Base-by-base conservation (phyloP, 1,284 basidiomycete genomes). In the Ceratobasidium sp. region DNA sequence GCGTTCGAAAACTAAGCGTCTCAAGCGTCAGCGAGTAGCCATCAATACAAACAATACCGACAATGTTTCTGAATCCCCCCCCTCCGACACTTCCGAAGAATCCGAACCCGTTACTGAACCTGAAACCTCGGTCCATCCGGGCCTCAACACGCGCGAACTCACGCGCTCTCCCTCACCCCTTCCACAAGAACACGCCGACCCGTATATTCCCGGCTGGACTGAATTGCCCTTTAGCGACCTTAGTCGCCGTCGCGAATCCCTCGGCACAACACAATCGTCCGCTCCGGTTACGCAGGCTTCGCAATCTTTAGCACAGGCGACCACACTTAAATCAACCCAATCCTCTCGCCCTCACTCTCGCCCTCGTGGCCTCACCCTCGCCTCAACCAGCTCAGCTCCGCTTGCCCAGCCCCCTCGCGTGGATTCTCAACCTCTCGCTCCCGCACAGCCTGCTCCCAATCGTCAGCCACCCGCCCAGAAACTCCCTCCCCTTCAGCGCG, bases 221-320 rank as follows among this genome's bases (percentile, higher is more conserved):
- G 51, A 27, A 11, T 27, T 53, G 3, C 51, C 51, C n/a, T n/a
- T n/a, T 9, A 24, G 9, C n/a, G n/a, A n/a, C n/a, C n/a, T n/a
- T n/a, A n/a, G n/a, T n/a, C n/a, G n/a, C n/a, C n/a, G n/a, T n/a
- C n/a, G 51, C 22, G 22, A 27, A 22, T 9, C 22, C 51, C 8
- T 53, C 19, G 51, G 51, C 51, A 53, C 51, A 2, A 53, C 51
- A 53, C 51, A 53, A 22, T 9, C 51, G n/a, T 53, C 51, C 8
- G 24, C 19, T 53, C 51, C 19, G 27, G 51, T 11, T 8, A 9
- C n/a, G 51, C 22, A 11, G 51, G 11, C n/a, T n/a, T n/a, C n/a
- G n/a, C n/a, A n/a, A n/a, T n/a, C n/a, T n/a, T n/a, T n/a, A n/a
- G n/a, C n/a, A n/a, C n/a, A n/a, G n/a, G n/a, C n/a, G n/a, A n/a